These are phyloP conservation scores for Lactarius vividus DNA, from an alignment of 768 basidiomycete species.

Conservation along the genomic window DNA sequence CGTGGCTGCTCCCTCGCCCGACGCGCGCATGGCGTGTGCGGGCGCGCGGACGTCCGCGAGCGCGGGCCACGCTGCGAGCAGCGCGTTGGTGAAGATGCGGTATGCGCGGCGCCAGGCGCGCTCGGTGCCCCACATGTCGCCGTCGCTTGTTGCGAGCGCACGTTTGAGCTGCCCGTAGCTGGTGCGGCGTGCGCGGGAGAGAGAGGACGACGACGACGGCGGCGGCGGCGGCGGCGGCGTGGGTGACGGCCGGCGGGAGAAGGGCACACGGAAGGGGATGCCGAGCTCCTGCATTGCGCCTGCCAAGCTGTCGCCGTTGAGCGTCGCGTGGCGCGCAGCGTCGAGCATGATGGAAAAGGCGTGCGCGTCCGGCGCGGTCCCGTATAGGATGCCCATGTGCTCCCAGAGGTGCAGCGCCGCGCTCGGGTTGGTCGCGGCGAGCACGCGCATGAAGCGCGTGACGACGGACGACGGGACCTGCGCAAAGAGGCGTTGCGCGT, in stretches of 20 bases:
- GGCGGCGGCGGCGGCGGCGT: too few relatives aligned
- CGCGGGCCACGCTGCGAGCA: constrained; percentile 56
- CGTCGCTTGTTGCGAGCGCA: constrained; percentile 29
- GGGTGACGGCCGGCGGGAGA: constrained; percentile 11
- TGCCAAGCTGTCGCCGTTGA: constrained; percentile 49
- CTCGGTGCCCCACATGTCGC: constrained; percentile 34
- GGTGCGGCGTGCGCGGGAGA: constrained; percentile 28
- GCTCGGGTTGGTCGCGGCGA: constrained; percentile 54
- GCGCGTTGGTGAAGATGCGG: constrained; percentile 51
- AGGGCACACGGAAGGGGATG: constrained; percentile 36
- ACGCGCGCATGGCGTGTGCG: constrained; percentile 36
- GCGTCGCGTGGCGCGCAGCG: constrained; percentile 51
- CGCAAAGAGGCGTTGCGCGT: constrained; percentile 26
- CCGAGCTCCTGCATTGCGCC: constrained; percentile 50
- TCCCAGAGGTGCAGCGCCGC: constrained; percentile 67
- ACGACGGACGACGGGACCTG: constrained; percentile 20
- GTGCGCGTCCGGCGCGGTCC: constrained; percentile 49
- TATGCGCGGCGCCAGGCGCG: constrained; percentile 48
- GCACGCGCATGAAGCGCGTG: constrained; percentile 43
- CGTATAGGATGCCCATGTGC: constrained; percentile 57
- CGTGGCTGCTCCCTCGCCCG: constrained; percentile 29
- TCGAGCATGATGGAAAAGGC: constrained; percentile 63
- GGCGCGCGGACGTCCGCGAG: constrained; percentile 39
- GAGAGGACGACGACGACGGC: background rate
- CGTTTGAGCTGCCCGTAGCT: constrained; percentile 33